Evolutionary conservation across 2,329 filamentous ascomycete species (phyloP).

Genomic region (Simplicillium sp.): DNA sequence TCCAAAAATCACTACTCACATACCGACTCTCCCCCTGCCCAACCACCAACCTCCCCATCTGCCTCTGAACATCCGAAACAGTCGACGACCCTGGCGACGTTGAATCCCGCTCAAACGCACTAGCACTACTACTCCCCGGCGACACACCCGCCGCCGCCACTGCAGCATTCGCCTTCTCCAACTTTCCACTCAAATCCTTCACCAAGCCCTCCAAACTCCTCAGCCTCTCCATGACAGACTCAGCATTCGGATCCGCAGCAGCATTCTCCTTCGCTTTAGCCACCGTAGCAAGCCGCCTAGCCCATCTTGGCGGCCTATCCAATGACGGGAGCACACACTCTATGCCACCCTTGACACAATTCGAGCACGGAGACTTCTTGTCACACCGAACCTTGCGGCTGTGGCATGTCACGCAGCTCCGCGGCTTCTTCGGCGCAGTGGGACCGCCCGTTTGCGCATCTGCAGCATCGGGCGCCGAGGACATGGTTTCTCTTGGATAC

Average conservation of each 20-base stretch:
- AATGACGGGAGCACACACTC: slow-evolving; percentile 39
- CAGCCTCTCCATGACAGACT: slow-evolving; percentile 38
- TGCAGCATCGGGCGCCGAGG: too few relatives aligned
- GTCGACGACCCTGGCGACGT: slow-evolving; percentile 5
- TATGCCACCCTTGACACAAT: slow-evolving; percentile 43
- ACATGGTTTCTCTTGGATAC: too few relatives aligned
- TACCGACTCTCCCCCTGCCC: slow-evolving; percentile 29
- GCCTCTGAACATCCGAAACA: slow-evolving; percentile 11
- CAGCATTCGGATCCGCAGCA: slow-evolving; percentile 16
- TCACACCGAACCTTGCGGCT: slow-evolving; percentile 49
- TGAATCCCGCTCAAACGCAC: slow-evolving; percentile 7
- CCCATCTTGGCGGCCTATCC: slow-evolving; percentile 44
- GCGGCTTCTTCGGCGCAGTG: slow-evolving; percentile 18
- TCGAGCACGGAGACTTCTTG: slow-evolving; percentile 45
- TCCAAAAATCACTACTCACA: slow-evolving; percentile 45
- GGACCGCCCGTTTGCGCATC: too few relatives aligned
- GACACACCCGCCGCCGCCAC: too few relatives aligned
- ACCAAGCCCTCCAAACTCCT: slow-evolving; percentile 40
- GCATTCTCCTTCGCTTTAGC: slow-evolving; percentile 14
- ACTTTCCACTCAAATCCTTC: slow-evolving; percentile 35
- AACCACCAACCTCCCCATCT: slow-evolving; percentile 3
- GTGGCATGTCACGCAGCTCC: slow-evolving; percentile 42
- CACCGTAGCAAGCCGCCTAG: slow-evolving; percentile 36
- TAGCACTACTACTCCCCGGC: slow-evolving; percentile 3
- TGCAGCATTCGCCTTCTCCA: slow-evolving; percentile 27